Base-by-base conservation (phyloP, 176 grass and related monocot genomes). In the Lolium multiflorum region DNA sequence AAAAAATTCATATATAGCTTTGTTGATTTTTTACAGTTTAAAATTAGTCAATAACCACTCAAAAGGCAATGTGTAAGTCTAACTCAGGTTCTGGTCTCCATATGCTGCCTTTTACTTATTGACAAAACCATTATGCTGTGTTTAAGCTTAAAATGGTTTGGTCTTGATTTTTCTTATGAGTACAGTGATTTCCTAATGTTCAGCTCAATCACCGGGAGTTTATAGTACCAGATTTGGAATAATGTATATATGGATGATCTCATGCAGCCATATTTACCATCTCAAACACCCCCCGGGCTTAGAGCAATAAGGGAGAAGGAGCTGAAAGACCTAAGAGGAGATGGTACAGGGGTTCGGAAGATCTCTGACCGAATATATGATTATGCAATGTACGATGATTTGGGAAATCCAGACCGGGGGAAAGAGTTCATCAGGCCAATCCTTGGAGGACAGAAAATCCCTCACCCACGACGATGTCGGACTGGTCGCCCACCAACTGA, bases 221-320 rank as follows among this genome's bases (percentile, higher is more conserved):
- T 25, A 15, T 28, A 28, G 5, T 71, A 58, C 78, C 16, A 38
- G 6, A 83, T 89, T 58, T 87, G 74, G 87, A 38, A 92, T 77
- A 67, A 26, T 35, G 31, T 76, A 64, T 39, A 43, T 76, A 64
- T 75, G 21, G 21, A 82, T 82, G 47, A 51, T 54, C 43, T 79
- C 24, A 39, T 98, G 94, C 89, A 99, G 97, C 97, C 97, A 13
- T 99, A 96, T 77, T 88, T 99, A 87, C 94, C 94, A 62, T 90
- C 87, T 43, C 85, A 99, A 86, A 99, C 97, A 46, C 97, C 97
- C 47, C 83, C 88, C 0, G 97, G 92, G 46, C 89, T 96, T 22
- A 91, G 79, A 89, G 90, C 88, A 68, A 78, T 96, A 24, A 96
- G 97, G 51, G 89, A 96, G 57, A 91, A 96, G 83, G 97, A 94